These are phyloP conservation scores for Hymenoscyphus albidus DNA, from an alignment of 2,329 filamentous ascomycete genomes.

Conservation along the genomic window DNA sequence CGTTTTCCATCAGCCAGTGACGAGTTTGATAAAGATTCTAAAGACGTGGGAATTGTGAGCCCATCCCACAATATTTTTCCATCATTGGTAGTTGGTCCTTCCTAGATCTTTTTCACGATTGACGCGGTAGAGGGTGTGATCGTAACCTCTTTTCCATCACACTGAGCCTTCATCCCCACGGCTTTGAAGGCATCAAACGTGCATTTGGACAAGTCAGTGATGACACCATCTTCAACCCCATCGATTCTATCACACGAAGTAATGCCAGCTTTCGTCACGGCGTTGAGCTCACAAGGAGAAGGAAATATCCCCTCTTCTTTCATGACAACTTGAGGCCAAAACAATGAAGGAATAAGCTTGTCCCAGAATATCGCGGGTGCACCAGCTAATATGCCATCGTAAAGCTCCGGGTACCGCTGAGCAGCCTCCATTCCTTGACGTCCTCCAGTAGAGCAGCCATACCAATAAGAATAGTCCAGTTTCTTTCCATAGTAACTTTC, in stretches of 20 bases:
- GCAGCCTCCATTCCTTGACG: slow-evolving; percentile 38
- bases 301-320: slow-evolving; percentile 12
- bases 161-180: slow-evolving; percentile 13
- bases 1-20: neutral
- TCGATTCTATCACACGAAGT: slow-evolving; percentile 20
- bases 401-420: slow-evolving; percentile 37
- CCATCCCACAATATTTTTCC: slow-evolving; percentile 15
- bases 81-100: slow-evolving; percentile 8
- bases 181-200: slow-evolving; percentile 16
- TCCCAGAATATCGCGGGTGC: slow-evolving; percentile 38
- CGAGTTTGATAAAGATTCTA: neutral
- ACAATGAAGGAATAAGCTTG: slow-evolving; percentile 6
- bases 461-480: slow-evolving; percentile 38
- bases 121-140: slow-evolving; percentile 10
- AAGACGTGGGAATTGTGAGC: neutral
- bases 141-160: slow-evolving; percentile 13
- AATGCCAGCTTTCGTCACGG: slow-evolving; percentile 14
- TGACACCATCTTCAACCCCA: slow-evolving; percentile 21
- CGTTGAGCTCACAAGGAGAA: slow-evolving; percentile 15
- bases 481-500: slow-evolving; percentile 35
- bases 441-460: slow-evolving; percentile 39
- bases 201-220: slow-evolving; percentile 14
- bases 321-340: slow-evolving; percentile 22
- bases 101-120: slow-evolving; percentile 11
- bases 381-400: slow-evolving; percentile 40